Conservation (phyloP, 2,329 filamentous ascomycete genomes). For the Ilyonectria mors-panacis region DNA sequence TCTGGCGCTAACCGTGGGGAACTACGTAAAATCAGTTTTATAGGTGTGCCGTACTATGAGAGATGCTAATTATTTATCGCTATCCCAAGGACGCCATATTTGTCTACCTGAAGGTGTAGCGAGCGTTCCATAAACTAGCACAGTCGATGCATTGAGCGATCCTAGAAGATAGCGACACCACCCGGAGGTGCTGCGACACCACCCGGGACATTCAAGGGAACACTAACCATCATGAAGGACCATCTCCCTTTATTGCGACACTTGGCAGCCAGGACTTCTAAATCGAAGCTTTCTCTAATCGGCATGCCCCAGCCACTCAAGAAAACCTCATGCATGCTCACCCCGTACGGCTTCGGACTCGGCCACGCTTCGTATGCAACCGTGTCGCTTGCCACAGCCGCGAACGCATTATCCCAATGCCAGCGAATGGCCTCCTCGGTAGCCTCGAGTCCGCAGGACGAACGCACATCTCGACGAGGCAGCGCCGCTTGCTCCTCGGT, state of each 20-base stretch:
- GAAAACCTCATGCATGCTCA: conserved; percentile 9
- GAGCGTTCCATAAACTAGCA: no score
- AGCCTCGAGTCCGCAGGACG: conserved; percentile 6
- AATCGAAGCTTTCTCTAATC: conserved; percentile 12
- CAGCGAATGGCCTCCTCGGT: neutral
- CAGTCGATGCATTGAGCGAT: no score
- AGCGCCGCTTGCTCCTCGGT: neutral
- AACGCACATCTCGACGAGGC: neutral
- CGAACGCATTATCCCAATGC: conserved; percentile 13
- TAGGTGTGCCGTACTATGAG: no score
- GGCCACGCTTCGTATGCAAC: conserved; percentile 16
- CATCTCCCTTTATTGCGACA: neutral
- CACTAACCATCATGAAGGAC: conserved; percentile 4
- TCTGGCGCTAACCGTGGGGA: no score
- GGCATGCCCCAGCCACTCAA: conserved; percentile 17
- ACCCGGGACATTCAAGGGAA: neutral
- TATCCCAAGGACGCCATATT: no score
- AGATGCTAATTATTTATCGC: no score
- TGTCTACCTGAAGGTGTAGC: no score
- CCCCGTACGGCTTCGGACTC: neutral
- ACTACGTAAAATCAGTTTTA: no score
- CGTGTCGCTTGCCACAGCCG: conserved; percentile 9
- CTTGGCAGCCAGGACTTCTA: neutral
- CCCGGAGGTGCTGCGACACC: conserved; percentile 1
- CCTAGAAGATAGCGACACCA: conserved; percentile 2